Evolutionary conservation across 2,329 filamentous ascomycete genomes (phyloP), one percentile per base, ranked within the genome.

Genomic region (Alternaria sp.): DNA sequence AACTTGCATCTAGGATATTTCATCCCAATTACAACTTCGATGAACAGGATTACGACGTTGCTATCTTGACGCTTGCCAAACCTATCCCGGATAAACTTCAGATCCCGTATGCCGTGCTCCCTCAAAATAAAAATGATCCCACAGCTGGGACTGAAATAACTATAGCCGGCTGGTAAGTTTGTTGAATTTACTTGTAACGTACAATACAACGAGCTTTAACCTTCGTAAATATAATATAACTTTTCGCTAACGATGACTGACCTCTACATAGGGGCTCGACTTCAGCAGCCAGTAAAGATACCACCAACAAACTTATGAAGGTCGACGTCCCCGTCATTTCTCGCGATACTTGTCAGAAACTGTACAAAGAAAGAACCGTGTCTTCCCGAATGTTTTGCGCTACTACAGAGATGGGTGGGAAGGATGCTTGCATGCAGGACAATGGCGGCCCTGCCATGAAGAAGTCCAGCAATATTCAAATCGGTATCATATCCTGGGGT

Each of bases 371-470:
- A 24, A 51, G 61, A 17, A 13, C 48, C 34, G 54, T 73, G 57
- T 71, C 69, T 36, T 51, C 52, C 61, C 55, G 59, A 59, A 73
- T 73, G 71, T 61, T 69, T 58, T 73, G 71, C 46, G 71, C 71
- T 31, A 70, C 68, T 44, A 3, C 61, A 11, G 2, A 63, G 17
- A 17, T 17, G 17, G 17, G 17, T 17, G 17, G 17, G 1, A 17
- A 17, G 65, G 71, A 73, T 63, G 72, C 71, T 49, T 73, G 71
- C 71, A 69, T 72, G 68, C 69, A 70, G 58, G 71, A 73, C 66
- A 61, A 54, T 52, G 71, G 71, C 49, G 71, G 71, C 37, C 70
- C 71, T 23, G 62, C 72, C 23, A 50, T 72, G 49, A 53, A 69
- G 58, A 48, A 48, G 44, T 21, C 59, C 5, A 36, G 45, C 42